Conservation (phyloP, 208 protist genomes). For the Leishmania amazonensis region DNA sequence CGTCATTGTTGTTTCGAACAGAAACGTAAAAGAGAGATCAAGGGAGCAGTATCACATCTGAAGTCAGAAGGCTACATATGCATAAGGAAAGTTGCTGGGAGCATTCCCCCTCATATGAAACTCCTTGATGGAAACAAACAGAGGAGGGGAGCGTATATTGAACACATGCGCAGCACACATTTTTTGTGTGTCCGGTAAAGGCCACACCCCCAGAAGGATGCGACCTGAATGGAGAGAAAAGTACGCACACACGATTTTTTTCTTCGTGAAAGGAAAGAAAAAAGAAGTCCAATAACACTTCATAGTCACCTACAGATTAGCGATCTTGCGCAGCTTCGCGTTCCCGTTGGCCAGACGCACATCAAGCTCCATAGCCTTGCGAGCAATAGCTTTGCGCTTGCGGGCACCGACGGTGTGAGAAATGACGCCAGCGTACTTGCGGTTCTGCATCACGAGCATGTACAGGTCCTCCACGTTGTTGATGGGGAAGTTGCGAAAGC, state of each 20-base stretch:
- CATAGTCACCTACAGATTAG: constrained; percentile 24
- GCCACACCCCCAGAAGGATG: background rate
- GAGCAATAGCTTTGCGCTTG: constrained; percentile 96
- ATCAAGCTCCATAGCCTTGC: constrained; percentile 98
- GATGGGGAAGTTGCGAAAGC: constrained; percentile 97
- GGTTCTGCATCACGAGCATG: constrained; percentile 99
- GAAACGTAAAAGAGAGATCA: background rate
- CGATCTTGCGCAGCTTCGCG: constrained; percentile 94
- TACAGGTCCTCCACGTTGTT: constrained; percentile 97
- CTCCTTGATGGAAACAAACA: no score
- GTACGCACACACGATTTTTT: background rate
- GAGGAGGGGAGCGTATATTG: no score
- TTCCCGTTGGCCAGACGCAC: constrained; percentile 97
- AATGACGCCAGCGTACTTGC: constrained; percentile 99
- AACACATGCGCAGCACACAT: background rate
- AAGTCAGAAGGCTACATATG: background rate
- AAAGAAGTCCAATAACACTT: constrained; percentile 8
- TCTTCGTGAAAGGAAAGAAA: constrained; percentile 11
- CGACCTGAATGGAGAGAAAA: background rate
- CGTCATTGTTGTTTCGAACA: background rate
- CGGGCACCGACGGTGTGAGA: constrained; percentile 94
- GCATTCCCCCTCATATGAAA: background rate
- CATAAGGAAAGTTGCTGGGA: background rate
- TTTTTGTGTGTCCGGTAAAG: background rate
- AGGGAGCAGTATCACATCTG: background rate